Evolutionary conservation across 768 basidiomycete genomes (phyloP).

Genomic region (Artomyces pyxidatus): DNA sequence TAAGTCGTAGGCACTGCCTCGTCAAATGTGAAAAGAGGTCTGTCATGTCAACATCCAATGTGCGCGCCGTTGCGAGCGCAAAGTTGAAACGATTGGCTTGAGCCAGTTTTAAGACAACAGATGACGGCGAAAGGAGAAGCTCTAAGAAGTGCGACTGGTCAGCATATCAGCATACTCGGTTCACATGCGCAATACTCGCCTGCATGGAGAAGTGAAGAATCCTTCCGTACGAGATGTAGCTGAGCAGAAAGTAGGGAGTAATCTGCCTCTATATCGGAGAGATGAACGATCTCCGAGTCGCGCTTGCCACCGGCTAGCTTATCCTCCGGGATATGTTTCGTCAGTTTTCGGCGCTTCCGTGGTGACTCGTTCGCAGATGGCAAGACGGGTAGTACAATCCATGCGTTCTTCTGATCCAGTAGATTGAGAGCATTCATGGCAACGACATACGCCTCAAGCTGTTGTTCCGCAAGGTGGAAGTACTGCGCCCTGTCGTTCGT

Average conservation of each 20-base stretch:
- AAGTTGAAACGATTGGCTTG: conserved; percentile 73
- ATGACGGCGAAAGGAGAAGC: conserved; percentile 38
- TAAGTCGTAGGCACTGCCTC: conserved; percentile 68
- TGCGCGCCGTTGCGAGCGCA: conserved; percentile 70
- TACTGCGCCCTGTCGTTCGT: conserved; percentile 28
- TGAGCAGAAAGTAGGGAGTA: conserved; percentile 71
- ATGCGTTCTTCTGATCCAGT: conserved; percentile 72
- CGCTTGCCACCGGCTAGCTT: conserved; percentile 53
- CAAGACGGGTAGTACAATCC: conserved; percentile 68
- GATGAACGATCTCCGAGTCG: conserved; percentile 70
- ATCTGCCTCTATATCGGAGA: conserved; percentile 74
- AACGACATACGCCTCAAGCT: conserved; percentile 72
- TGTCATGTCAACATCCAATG: conserved; percentile 78
- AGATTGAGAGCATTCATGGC: conserved; percentile 86
- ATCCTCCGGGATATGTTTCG: conserved; percentile 71
- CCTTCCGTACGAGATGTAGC: conserved; percentile 62
- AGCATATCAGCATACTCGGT: conserved; percentile 15
- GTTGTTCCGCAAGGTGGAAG: conserved; percentile 54
- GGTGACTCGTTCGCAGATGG: conserved; percentile 38
- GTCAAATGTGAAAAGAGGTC: conserved; percentile 76
- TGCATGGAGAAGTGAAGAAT: conserved; percentile 51
- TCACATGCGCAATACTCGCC: conserved; percentile 40
- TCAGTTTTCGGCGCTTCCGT: conserved; percentile 67
- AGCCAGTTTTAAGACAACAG: conserved; percentile 70
- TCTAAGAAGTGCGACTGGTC: conserved; percentile 34